Evolutionary conservation across 768 basidiomycete genomes (phyloP), one percentile per base, ranked within the genome.

Genomic region (Gloeopeniophorella convolvens): DNA sequence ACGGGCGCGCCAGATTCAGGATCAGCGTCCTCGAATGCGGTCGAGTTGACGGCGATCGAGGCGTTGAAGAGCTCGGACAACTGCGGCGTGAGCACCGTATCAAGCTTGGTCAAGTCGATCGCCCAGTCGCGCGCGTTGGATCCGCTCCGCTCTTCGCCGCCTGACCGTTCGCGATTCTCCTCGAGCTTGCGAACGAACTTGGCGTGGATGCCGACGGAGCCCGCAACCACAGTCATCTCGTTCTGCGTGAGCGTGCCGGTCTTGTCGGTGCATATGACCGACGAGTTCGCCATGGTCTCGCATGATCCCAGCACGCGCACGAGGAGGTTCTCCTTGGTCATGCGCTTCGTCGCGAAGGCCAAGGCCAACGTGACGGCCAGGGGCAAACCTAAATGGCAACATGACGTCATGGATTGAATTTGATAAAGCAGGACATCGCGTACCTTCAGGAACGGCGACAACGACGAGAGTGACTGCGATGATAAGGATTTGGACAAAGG

Each of bases 201-300:
- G 62, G 84, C 90, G 60, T 94, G 85, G 42, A 98, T 80, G 21
- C 96, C 96, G 42, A 98, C 72, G 10, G 92, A 93, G 32, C 94
- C 94, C 18, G 95, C 94, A 43, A 99, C 96, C 56, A 98, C 89
- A 9, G 85, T 82, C 96, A 99, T 99, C 58, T 71, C 71, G 69
- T 98, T 98, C 63, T 90, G 85, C 0, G 96, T 99, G 20, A 99
- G 82, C 8, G 95, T 97, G 31, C 95, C 95, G 2, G 93, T 95
- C 71, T 95, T 94, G 74, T 94, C 92, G 12, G 92, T 94, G 68
- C 91, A 93, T 3, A 97, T 80, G 51, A 97, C 93, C 18, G 88
- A 94, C 4, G 95, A 89, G 60, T 97, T 97, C 18, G 89, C 95
- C 95, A 98, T 98, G 0, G 92, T 98, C 70, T 99, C 96, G 67